A percentile compares a stretch with the other conserved stretches of the same genome.
These are phyloP conservation scores for Fusarium cyanostomum DNA, from an alignment of 2,329 filamentous ascomycete species.

Conservation along the genomic window DNA sequence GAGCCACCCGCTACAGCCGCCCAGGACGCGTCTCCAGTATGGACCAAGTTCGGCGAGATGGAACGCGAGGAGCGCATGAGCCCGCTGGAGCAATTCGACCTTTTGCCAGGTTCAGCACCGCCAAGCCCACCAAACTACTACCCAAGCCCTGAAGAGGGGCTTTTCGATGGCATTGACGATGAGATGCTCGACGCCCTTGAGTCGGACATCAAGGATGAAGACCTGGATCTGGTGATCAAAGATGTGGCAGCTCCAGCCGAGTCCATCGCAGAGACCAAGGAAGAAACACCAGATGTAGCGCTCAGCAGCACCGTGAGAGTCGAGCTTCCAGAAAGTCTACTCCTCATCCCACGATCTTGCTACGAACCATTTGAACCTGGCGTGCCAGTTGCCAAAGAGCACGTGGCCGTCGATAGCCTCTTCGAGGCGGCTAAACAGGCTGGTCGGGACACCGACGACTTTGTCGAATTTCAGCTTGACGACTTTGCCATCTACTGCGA, in stretches of 20 bases:
- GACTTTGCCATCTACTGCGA: constrained; percentile 67
- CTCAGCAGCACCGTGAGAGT: constrained; percentile 30
- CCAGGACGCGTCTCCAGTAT: constrained; percentile 14
- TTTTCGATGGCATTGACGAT: constrained; percentile 13
- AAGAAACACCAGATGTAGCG: neutral
- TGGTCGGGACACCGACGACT: constrained; percentile 40
- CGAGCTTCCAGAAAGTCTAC: constrained; percentile 41
- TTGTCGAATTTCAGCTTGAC: constrained; percentile 62
- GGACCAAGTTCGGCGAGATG: constrained; percentile 33
- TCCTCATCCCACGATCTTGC: constrained; percentile 43
- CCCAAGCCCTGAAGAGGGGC: neutral
- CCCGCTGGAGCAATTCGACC: constrained; percentile 5
- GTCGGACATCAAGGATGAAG: neutral
- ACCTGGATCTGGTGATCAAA: neutral
- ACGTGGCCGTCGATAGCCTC: constrained; percentile 22
- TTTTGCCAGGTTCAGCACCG: constrained; percentile 12
- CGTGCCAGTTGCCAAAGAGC: constrained; percentile 38
- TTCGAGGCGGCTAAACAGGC: constrained; percentile 13
- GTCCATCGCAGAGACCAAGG: neutral
- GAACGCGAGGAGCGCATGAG: constrained; percentile 10
- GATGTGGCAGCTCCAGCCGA: constrained; percentile 6
- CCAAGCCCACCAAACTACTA: constrained; percentile 2
- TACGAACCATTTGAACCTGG: constrained; percentile 47
- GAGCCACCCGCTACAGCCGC: neutral
- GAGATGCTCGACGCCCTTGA: constrained; percentile 10